Conservation (phyloP, 805 yeast species). For the Barnettozyma botsteinii region DNA sequence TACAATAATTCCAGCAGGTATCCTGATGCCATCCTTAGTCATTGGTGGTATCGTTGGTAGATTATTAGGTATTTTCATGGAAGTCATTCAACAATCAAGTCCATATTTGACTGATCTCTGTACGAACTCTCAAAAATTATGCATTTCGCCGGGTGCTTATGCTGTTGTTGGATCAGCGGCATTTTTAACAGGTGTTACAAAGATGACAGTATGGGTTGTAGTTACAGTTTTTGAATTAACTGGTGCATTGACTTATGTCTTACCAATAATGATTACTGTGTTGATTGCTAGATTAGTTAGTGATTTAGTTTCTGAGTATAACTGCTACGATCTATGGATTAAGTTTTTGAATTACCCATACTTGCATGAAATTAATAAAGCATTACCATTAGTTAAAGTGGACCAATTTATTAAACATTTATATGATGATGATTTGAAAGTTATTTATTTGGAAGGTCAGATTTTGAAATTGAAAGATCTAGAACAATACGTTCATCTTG, state of each 20-base stretch:
- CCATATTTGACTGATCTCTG: conserved; percentile 34
- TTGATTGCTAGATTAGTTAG: conserved; percentile 68
- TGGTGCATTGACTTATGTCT: conserved; percentile 77
- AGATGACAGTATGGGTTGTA: conserved; percentile 74
- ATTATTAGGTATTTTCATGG: conserved; percentile 46
- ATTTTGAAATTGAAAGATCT: conserved; percentile 25
- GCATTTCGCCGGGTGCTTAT: conserved; percentile 82
- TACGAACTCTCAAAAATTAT: conserved; percentile 38
- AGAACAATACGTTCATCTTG: conserved; percentile 13
- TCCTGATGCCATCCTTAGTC: conserved; percentile 56
- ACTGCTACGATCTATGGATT: conserved; percentile 62
- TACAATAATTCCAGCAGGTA: conserved; percentile 61
- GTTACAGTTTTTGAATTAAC: conserved; percentile 79
- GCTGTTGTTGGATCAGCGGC: conserved; percentile 88
- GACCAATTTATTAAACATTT: conserved; percentile 31
- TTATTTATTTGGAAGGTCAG: conserved; percentile 29
- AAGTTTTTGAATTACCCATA: conserved; percentile 36
- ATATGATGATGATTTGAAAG: conserved; percentile 23
- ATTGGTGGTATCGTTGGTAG: conserved; percentile 60
- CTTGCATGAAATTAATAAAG: conserved; percentile 34
- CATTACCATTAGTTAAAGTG: conserved; percentile 34
- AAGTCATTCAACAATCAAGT: conserved; percentile 37
- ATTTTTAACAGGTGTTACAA: conserved; percentile 73
- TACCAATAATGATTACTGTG: conserved; percentile 83
- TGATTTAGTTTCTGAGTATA: conserved; percentile 51